phyloP scores from a whole-genome alignment of 176 grass and related monocot genomes.

The Oryza australiensis region DNA sequence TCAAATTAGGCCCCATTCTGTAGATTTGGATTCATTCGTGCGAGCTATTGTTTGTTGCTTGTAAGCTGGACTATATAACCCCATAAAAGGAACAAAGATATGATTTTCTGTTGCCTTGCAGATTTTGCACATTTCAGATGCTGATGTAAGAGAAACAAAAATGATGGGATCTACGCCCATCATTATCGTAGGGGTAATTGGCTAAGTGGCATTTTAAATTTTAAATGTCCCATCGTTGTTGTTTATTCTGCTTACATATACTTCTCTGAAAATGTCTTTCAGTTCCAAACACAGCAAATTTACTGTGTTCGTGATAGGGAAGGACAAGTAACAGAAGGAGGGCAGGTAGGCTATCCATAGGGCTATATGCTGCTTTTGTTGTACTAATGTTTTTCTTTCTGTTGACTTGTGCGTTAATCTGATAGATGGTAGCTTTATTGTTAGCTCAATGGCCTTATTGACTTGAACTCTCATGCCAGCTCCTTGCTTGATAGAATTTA shows the following conservation, averaged over 20 bases:
- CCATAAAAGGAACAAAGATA: background rate
- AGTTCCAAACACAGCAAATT: conserved; percentile 98
- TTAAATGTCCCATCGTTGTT: conserved; percentile 2
- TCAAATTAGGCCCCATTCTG: background rate
- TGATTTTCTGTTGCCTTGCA: conserved; percentile 41
- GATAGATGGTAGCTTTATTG: conserved; percentile 6
- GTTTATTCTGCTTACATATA: conserved; percentile 27
- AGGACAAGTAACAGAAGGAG: conserved; percentile 74
- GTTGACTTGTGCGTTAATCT: conserved; percentile 7
- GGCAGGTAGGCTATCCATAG: conserved; percentile 55
- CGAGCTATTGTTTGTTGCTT: conserved; percentile 28
- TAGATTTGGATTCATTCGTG: conserved; percentile 19
- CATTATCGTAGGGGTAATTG: conserved; percentile 68
- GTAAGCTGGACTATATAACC: conserved; percentile 19
- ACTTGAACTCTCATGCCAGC: background rate
- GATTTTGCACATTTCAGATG: conserved; percentile 97
- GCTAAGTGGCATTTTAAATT: background rate
- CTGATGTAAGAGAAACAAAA: conserved; percentile 92
- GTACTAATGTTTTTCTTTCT: conserved; percentile 11
- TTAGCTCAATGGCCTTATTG: background rate
- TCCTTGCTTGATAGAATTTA: conserved; percentile 15
- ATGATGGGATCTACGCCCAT: conserved; percentile 88
- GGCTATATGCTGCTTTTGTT: background rate
- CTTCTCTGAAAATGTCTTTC: conserved; percentile 38
- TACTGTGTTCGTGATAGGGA: conserved; percentile 87